phyloP scores from a whole-genome alignment of 805 yeast genomes.

The Wickerhamomyces bovis region DNA sequence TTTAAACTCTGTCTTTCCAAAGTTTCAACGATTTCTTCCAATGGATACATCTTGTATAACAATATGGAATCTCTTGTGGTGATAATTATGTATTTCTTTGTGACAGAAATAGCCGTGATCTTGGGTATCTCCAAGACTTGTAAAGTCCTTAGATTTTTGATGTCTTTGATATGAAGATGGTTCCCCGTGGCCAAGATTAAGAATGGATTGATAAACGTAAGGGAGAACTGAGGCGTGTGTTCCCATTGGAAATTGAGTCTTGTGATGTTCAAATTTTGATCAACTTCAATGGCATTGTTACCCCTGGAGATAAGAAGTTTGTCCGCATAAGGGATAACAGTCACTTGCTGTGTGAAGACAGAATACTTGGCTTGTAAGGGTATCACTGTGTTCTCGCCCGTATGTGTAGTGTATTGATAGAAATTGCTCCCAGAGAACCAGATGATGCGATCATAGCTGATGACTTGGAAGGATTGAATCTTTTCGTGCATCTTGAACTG shows the following conservation, averaged over 20 bases:
- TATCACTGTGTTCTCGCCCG: constrained; percentile 1
- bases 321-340: neutral
- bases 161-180: constrained; percentile 32
- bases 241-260: constrained; percentile 7
- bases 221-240: neutral
- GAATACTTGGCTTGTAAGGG: constrained; percentile 3
- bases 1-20: neutral
- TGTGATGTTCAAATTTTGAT: neutral
- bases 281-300: neutral
- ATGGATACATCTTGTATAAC: neutral
- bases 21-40: constrained; percentile 1
- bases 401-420: neutral
- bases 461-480: constrained; percentile 15
- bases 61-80: neutral
- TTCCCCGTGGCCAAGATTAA: constrained; percentile 10
- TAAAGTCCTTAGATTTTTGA: constrained; percentile 29
- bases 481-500: constrained; percentile 26
- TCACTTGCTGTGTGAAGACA: constrained; percentile 1
- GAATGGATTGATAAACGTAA: constrained; percentile 4
- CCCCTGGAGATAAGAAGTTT: constrained; percentile 6
- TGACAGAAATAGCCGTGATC: neutral
- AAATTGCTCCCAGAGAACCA: constrained; percentile 5
- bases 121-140: constrained; percentile 28
- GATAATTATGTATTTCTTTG: neutral
- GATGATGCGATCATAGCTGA: constrained; percentile 7